These are phyloP conservation scores for Plasmodium inui DNA, from an alignment of 169 alveolate genomes.

Conservation along the genomic window DNA sequence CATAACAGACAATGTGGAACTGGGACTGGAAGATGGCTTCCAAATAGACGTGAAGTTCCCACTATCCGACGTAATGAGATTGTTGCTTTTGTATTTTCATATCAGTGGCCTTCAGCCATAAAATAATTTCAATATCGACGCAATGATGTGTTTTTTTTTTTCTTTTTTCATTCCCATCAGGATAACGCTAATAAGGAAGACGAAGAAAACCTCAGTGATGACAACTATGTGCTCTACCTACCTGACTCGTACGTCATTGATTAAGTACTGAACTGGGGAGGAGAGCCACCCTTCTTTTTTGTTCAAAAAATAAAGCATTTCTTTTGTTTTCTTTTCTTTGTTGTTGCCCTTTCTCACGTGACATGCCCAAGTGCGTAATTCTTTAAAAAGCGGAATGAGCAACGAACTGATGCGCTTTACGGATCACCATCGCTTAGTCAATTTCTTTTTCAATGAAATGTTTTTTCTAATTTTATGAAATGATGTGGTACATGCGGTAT, in stretches of 20 bases:
- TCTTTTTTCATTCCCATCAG: constrained; percentile 6
- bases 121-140: background rate
- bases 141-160: background rate
- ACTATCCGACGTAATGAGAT: constrained; percentile 14
- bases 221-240: constrained; percentile 41
- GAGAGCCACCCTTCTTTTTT: background rate
- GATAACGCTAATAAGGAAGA: constrained; percentile 8
- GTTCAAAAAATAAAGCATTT: background rate
- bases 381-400: background rate
- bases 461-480: background rate
- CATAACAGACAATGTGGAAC: constrained; percentile 40
- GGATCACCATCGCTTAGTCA: background rate
- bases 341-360: too few relatives aligned
- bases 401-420: background rate
- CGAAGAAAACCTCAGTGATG: constrained; percentile 27
- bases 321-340: background rate
- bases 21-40: constrained; percentile 64
- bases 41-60: constrained; percentile 73
- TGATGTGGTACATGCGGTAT: background rate
- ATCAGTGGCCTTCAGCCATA: background rate
- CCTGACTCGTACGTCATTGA: constrained; percentile 72
- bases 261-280: background rate
- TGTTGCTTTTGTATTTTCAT: background rate
- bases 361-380: background rate
- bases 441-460: background rate